Base-by-base conservation (phyloP, 805 yeast genomes). In the Metschnikowia cerradonensis region DNA sequence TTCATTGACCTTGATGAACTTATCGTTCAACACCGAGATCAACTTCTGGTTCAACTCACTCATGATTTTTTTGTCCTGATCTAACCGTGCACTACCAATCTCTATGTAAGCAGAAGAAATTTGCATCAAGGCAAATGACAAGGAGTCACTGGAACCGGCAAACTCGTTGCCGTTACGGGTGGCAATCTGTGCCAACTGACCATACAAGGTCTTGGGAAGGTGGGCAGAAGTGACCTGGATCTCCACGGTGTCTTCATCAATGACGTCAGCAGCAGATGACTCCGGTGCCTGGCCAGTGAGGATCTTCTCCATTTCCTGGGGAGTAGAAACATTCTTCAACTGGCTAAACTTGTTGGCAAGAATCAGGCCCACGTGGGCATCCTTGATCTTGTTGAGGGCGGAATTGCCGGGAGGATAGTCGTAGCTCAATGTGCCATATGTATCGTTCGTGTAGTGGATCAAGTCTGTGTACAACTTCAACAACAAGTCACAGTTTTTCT, bases 331-430 rank as follows among this genome's bases (percentile, higher is more conserved):
- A 59, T 74, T 80, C 52, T 82, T 80, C 60, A 84, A 75, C 48
- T 82, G 84, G 47, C 72, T 73, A 55, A 83, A 78, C 64, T 81
- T 83, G 60, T 71, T 79, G 39, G 76, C 73, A 43, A 84, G 64
- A 4, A 82, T 68, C 58, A 80, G 79, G 35, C 85, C 81, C 61
- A 85, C 81, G 58, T 86, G 73, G 41, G 87, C 81, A 58, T 88
- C 92, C 54, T 78, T 77, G 55, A 87, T 67, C 64, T 85, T 85
- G 60, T 59, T 60, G 45, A 73, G 54, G 3, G 77, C 70, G 23
- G 68, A 65, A 66, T 71, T 73, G 6, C 75, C 77, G 48, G 94
- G 92, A 23, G 96, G 96, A 60, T 86, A 87, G 65, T 88, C 96
- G 64, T 88, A 88, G 45, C 87, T 80, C 58, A 85, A 86, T 54